Percentiles rank a stretch among this genome's conserved stretches.
Evolutionary conservation across 176 grass and related monocot genomes (phyloP).

Genomic region (Cenchrus americanus): DNA sequence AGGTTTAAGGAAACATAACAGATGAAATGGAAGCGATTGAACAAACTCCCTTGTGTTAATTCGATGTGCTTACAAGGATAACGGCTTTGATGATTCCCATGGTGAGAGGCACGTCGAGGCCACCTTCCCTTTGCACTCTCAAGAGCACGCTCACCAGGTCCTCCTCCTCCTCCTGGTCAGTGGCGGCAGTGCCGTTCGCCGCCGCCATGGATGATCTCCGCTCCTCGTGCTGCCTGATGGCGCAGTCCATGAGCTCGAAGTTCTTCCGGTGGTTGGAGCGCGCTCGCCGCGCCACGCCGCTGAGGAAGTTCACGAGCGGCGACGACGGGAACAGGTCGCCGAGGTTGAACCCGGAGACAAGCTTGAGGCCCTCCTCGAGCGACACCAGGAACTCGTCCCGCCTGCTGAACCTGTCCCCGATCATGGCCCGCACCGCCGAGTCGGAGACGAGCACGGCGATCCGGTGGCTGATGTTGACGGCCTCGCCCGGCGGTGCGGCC

Average conservation of each 20-base stretch:
- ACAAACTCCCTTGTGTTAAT: neutral
- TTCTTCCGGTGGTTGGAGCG: conserved; percentile 26
- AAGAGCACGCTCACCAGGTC: conserved; percentile 36
- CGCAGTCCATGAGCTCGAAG: conserved; percentile 40
- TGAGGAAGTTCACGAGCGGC: neutral
- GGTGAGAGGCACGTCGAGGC: conserved; percentile 42
- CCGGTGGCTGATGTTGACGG: conserved; percentile 37
- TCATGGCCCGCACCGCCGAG: conserved; percentile 33
- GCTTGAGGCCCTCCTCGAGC: conserved; percentile 20
- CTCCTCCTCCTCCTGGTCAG: neutral
- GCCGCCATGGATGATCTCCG: neutral
- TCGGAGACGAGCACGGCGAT: conserved; percentile 33
- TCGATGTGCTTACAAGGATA: conserved; percentile 33
- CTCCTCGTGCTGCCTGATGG: conserved; percentile 46
- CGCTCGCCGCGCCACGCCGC: neutral
- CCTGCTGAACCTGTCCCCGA: conserved; percentile 40
- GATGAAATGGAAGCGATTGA: too few species aligned
- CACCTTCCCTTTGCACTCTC: conserved; percentile 35
- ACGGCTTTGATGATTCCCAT: conserved; percentile 43
- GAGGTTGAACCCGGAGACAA: conserved; percentile 31
- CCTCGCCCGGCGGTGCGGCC: neutral
- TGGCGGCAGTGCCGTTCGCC: neutral
- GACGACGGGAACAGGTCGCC: conserved; percentile 51
- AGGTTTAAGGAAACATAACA: neutral
- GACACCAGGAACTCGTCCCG: conserved; percentile 39